Conservation (phyloP, 495 filamentous ascomycete species). For the Penicillium macrosclerotiorum region DNA sequence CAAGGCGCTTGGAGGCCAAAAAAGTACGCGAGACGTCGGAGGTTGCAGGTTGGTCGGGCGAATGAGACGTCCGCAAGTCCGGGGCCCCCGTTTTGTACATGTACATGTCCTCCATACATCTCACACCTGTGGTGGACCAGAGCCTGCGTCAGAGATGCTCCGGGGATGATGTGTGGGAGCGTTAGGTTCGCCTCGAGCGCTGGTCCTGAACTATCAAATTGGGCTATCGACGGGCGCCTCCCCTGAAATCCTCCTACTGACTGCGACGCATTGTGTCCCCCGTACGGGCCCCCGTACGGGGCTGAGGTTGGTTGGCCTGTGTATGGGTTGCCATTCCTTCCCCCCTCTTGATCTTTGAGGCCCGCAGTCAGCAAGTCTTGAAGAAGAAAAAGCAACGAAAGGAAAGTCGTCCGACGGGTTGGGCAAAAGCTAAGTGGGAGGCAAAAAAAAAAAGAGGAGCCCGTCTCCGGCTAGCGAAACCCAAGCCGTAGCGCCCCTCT, state of each 20-base stretch:
- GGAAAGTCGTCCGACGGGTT: neutral
- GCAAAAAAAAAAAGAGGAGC: conserved; percentile 5
- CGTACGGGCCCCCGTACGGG: neutral
- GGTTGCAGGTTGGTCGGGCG: conserved; percentile 16
- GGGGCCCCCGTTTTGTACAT: neutral
- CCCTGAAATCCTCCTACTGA: conserved; percentile 16
- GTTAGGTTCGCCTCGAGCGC: conserved; percentile 9
- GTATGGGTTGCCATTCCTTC: too few relatives aligned
- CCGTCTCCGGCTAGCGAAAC: neutral
- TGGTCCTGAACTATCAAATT: conserved; percentile 25
- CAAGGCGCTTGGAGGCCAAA: conserved; percentile 16
- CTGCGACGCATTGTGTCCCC: neutral
- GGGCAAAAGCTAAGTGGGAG: conserved; percentile 4
- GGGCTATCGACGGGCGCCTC: conserved; percentile 11
- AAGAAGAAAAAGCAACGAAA: conserved; percentile 4
- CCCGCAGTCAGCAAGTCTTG: neutral
- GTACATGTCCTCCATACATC: too few relatives aligned
- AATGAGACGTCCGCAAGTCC: conserved; percentile 16
- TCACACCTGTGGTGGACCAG: too few relatives aligned
- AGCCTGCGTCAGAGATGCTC: too few relatives aligned
- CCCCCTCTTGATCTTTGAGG: too few relatives aligned
- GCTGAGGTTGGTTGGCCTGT: too few relatives aligned
- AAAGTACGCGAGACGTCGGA: conserved; percentile 6
- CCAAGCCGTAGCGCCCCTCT: too few relatives aligned
- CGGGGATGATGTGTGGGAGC: too few relatives aligned